These are phyloP conservation scores for Chaetomiaceae sp. DNA, from an alignment of 2,329 filamentous ascomycete species.

Conservation along the genomic window DNA sequence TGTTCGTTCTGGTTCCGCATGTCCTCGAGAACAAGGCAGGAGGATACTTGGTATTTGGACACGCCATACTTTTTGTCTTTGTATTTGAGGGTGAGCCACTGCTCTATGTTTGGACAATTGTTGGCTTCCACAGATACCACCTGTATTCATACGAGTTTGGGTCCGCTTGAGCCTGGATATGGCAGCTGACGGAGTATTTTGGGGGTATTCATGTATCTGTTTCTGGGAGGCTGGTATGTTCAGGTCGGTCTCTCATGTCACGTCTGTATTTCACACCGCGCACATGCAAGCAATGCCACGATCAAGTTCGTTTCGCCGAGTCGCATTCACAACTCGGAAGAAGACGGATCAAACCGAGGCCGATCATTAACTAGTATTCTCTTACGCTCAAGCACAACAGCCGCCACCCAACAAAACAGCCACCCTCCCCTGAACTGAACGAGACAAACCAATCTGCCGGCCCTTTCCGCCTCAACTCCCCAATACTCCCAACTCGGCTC, in stretches of 20 bases:
- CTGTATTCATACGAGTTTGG: slow-evolving; percentile 9
- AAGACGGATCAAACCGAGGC: neutral
- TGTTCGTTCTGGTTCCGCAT: neutral
- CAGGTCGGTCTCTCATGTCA: neutral
- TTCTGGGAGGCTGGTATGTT: too few species aligned
- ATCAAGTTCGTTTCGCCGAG: neutral
- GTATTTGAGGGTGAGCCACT: neutral
- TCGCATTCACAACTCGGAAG: too few species aligned
- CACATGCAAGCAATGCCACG: neutral
- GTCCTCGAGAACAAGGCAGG: neutral
- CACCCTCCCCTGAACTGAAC: neutral
- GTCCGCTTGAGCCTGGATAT: neutral
- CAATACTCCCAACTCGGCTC: neutral
- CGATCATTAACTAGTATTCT: neutral
- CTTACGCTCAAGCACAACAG: neutral
- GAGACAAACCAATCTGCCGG: neutral
- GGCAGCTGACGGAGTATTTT: neutral
- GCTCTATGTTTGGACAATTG: neutral
- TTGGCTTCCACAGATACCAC: slow-evolving; percentile 14
- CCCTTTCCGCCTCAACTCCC: too few species aligned
- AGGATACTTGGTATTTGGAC: neutral
- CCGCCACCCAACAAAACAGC: neutral
- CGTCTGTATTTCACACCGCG: neutral
- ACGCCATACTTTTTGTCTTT: neutral
- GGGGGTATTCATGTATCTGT: neutral